Conservation (phyloP, 2,329 filamentous ascomycete species). For the Periconia macrospinosa region DNA sequence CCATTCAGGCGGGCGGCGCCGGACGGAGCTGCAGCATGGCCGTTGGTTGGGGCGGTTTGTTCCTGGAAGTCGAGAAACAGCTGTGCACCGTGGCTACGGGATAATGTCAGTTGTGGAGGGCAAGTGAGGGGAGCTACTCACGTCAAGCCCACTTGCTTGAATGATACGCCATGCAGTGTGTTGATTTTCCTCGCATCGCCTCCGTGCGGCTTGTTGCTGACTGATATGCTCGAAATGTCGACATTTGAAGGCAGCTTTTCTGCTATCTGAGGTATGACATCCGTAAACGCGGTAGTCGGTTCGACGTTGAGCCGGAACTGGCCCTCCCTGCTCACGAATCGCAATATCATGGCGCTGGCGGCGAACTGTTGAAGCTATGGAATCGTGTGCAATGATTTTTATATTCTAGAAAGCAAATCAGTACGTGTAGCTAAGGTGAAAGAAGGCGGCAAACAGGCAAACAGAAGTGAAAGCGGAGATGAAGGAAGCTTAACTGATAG, state of each 20-base stretch:
- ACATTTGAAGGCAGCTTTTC: slow-evolving; percentile 62
- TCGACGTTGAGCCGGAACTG: slow-evolving; percentile 84
- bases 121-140: slow-evolving; percentile 33
- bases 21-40: slow-evolving; percentile 40
- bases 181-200: slow-evolving; percentile 59
- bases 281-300: slow-evolving; percentile 69
- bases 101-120: slow-evolving; percentile 17
- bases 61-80: slow-evolving; percentile 83
- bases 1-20: slow-evolving; percentile 73
- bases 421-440: neutral
- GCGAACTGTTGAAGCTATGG: neutral
- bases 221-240: slow-evolving; percentile 57
- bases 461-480: slow-evolving; percentile 3
- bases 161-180: slow-evolving; percentile 56
- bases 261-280: slow-evolving; percentile 57
- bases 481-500: slow-evolving; percentile 6
- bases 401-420: too few relatives aligned
- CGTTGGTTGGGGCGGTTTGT: slow-evolving; percentile 54
- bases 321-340: slow-evolving; percentile 89
- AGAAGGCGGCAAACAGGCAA: slow-evolving; percentile 11
- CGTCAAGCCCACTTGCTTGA: slow-evolving; percentile 61
- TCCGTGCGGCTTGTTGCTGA: slow-evolving; percentile 64
- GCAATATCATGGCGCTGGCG: slow-evolving; percentile 67
- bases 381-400: neutral
- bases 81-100: slow-evolving; percentile 80